phyloP scores from a whole-genome alignment of 306 rosid genomes.

The Fragaria nilgerrensis region DNA sequence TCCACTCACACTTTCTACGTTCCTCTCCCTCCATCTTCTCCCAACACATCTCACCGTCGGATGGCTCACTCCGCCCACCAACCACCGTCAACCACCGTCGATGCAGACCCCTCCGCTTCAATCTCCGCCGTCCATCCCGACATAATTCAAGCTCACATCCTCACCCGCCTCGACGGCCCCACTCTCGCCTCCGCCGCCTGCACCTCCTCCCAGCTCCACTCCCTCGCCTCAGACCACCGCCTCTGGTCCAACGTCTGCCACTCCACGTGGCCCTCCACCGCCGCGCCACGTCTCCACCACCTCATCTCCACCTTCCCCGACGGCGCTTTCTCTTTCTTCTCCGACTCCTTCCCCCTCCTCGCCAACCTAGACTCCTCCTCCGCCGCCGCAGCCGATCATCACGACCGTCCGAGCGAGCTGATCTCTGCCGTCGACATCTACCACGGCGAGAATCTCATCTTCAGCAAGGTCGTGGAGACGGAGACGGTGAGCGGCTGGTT shows the following conservation, averaged over 20 bases:
- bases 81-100: slow-evolving; percentile 12
- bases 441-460: slow-evolving; percentile 32
- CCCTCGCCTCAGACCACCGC: slow-evolving; percentile 33
- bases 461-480: slow-evolving; percentile 59
- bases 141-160: slow-evolving; percentile 55
- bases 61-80: slow-evolving; percentile 6
- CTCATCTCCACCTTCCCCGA: slow-evolving; percentile 48
- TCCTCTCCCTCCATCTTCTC: too few species aligned
- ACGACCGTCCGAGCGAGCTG: slow-evolving; percentile 26
- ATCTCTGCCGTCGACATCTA: slow-evolving; percentile 72
- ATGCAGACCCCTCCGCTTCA: slow-evolving; percentile 20
- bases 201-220: slow-evolving; percentile 48
- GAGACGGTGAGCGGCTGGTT: slow-evolving; percentile 74
- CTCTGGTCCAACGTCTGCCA: slow-evolving; percentile 62
- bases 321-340: slow-evolving; percentile 62
- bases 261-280: slow-evolving; percentile 75
- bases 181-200: slow-evolving; percentile 53
- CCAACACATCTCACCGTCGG: too few species aligned
- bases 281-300: slow-evolving; percentile 39
- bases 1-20: too few species aligned
- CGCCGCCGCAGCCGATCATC: not conserved
- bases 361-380: slow-evolving; percentile 4
- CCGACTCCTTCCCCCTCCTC: slow-evolving; percentile 46
- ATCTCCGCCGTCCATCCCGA: slow-evolving; percentile 58
- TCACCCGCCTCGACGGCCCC: slow-evolving; percentile 70